Conservation (phyloP, 2,329 filamentous ascomycete species). For the Phymatotrichopsis omnivora region DNA sequence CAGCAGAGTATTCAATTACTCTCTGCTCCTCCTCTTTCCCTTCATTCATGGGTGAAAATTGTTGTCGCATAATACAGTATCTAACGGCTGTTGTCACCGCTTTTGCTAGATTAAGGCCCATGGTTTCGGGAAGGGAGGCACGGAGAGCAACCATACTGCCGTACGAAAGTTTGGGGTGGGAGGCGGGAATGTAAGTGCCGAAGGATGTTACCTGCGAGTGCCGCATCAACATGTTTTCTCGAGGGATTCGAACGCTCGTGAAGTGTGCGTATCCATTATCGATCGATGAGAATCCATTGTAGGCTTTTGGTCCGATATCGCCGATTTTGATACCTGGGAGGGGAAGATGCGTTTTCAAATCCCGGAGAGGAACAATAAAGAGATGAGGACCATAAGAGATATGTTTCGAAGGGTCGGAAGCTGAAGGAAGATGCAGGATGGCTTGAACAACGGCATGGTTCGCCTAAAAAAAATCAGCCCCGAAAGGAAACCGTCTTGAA, state of each 20-base stretch:
- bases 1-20: slow-evolving; percentile 32
- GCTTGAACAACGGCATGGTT: slow-evolving; percentile 58
- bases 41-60: slow-evolving; percentile 23
- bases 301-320: slow-evolving; percentile 63
- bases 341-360: slow-evolving; percentile 58
- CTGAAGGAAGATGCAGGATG: slow-evolving; percentile 58
- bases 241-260: slow-evolving; percentile 33
- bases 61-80: slow-evolving; percentile 33
- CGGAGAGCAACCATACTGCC: slow-evolving; percentile 35
- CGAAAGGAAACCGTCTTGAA: not conserved
- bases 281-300: slow-evolving; percentile 23
- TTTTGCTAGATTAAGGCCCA: slow-evolving; percentile 32
- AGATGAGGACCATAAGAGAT: slow-evolving; percentile 65
- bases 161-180: slow-evolving; percentile 34
- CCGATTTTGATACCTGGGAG: slow-evolving; percentile 62
- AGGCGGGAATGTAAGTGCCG: slow-evolving; percentile 32
- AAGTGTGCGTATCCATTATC: slow-evolving; percentile 36
- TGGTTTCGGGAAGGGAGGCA: slow-evolving; percentile 31
- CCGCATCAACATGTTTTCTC: slow-evolving; percentile 33
- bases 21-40: slow-evolving; percentile 22
- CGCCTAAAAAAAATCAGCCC: slow-evolving; percentile 36
- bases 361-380: slow-evolving; percentile 65
- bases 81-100: slow-evolving; percentile 35
- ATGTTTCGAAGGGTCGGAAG: slow-evolving; percentile 40
- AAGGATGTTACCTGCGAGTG: slow-evolving; percentile 32